phyloP scores from a whole-genome alignment of 192 early-diverging fungal species.

The Glomus cerebriforme region DNA sequence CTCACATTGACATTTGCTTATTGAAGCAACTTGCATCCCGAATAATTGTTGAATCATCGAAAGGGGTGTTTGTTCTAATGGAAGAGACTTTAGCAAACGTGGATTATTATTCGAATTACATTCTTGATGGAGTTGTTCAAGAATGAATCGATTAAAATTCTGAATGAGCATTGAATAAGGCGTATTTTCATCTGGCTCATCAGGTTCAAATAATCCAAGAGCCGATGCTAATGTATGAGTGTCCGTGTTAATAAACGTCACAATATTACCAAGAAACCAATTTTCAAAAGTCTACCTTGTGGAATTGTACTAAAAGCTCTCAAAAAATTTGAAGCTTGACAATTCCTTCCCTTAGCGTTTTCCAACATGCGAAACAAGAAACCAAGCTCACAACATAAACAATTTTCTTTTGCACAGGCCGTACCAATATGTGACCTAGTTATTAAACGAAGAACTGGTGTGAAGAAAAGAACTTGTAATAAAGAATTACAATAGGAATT shows the following conservation, averaged over 20 bases:
- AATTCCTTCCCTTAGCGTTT: conserved; percentile 87
- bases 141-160: conserved; percentile 85
- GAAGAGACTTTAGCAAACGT: conserved; percentile 32
- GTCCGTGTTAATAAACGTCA: background rate
- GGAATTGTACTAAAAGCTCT: conserved; percentile 79
- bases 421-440: conserved; percentile 73
- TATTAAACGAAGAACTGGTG: conserved; percentile 60
- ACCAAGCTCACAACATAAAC: conserved; percentile 90
- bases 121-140: conserved; percentile 87
- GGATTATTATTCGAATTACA: conserved; percentile 49
- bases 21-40: conserved; percentile 62
- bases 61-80: conserved; percentile 35
- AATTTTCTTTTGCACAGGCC: conserved; percentile 71
- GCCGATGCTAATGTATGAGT: conserved; percentile 60
- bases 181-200: conserved; percentile 57
- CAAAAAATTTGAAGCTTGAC: conserved; percentile 93
- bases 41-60: conserved; percentile 69
- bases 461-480: conserved; percentile 84
- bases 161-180: conserved; percentile 81
- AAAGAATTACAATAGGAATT: conserved; percentile 92
- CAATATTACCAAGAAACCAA: background rate
- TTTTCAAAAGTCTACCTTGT: conserved; percentile 60
- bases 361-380: conserved; percentile 93
- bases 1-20: conserved; percentile 68
- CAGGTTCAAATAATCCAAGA: conserved; percentile 87